These are phyloP conservation scores for Starmerella khaoyaiensis DNA, from an alignment of 805 yeast genomes.

Conservation along the genomic window DNA sequence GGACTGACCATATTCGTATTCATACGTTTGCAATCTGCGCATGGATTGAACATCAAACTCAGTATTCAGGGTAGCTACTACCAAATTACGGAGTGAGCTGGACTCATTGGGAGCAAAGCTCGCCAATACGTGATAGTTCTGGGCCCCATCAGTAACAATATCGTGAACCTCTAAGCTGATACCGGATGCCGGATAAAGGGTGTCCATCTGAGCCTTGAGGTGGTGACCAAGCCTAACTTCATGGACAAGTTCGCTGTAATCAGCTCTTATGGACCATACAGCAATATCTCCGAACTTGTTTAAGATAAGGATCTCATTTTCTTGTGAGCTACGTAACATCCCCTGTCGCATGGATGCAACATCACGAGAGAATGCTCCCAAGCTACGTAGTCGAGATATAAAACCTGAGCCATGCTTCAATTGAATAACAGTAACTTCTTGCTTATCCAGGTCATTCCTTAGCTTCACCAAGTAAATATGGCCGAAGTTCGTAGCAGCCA, in stretches of 20 bases:
- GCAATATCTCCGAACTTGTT: slow-evolving; percentile 37
- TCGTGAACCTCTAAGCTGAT: slow-evolving; percentile 47
- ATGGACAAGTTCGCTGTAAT: slow-evolving; percentile 32
- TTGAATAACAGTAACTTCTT: slow-evolving; percentile 25
- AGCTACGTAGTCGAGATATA: slow-evolving; percentile 5
- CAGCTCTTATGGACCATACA: slow-evolving; percentile 38
- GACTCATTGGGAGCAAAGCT: slow-evolving; percentile 31
- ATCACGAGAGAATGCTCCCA: slow-evolving; percentile 25
- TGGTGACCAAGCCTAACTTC: slow-evolving; percentile 30
- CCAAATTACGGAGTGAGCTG: slow-evolving; percentile 41
- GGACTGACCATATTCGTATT: slow-evolving; percentile 21
- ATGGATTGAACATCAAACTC: slow-evolving; percentile 44
- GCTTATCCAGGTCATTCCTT: slow-evolving; percentile 57
- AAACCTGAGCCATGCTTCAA: slow-evolving; percentile 19
- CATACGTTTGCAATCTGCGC: slow-evolving; percentile 46
- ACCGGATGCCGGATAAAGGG: slow-evolving; percentile 41
- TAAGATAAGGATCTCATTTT: slow-evolving; percentile 32
- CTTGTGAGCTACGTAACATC: slow-evolving; percentile 37
- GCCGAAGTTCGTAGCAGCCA: slow-evolving; percentile 57
- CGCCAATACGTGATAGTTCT: slow-evolving; percentile 39
- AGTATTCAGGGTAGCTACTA: slow-evolving; percentile 36
- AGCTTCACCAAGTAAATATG: slow-evolving; percentile 49
- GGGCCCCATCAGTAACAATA: slow-evolving; percentile 39
- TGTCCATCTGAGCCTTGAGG: slow-evolving; percentile 33
- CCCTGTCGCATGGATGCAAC: slow-evolving; percentile 51